Base-by-base conservation (phyloP, 2,329 filamentous ascomycete species). In the Ceratocystis destructans region DNA sequence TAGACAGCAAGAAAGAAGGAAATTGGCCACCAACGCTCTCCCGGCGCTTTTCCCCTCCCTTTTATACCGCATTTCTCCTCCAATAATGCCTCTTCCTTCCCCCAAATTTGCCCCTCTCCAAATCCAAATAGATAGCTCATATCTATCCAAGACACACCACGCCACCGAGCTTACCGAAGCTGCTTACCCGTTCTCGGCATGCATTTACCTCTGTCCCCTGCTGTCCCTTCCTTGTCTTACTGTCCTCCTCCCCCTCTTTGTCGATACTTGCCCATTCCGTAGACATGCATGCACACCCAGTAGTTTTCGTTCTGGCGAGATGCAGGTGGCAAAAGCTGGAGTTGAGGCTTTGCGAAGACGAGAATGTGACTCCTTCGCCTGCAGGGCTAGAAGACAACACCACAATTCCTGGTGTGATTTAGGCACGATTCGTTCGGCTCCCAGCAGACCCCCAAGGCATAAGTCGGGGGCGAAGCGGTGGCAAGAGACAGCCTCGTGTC, bases 61-160 rank as follows among this genome's bases (percentile, higher is more conserved):
- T 41, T 41, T 41, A 41, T 48, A 17, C 48, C 20, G 10, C 33
- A 12, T 41, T 12, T 53, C 48, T 15, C 48, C 20, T 31, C 12
- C 17, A 55, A 55, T 55, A 55, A 55, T 55, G 8, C 28, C 61
- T 28, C 46, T 46, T 61, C 20, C n/a, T 20, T 22, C 20, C 44
- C 31, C 61, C 20, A 41, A 25, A 12, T 20, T 45, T 50, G 33
- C 41, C 61, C 44, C 44, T 63, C 61, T 63, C 61, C 61, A 63
- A 63, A 63, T 63, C 22, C 44, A 63, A n/a, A 12, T 41, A 12
- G 37, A 41, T 12, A 41, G 12, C 37, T 37, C 10, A 3, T 37
- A 12, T 37, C 33, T 37, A 41, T 4, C 44, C 61, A 63, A 31
- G n/a, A n/a, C 20, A 44, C 46, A 63, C 46, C 41, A 44, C 33